These are phyloP conservation scores for Ogataea zsoltii DNA, from an alignment of 805 yeast genomes.

Conservation along the genomic window DNA sequence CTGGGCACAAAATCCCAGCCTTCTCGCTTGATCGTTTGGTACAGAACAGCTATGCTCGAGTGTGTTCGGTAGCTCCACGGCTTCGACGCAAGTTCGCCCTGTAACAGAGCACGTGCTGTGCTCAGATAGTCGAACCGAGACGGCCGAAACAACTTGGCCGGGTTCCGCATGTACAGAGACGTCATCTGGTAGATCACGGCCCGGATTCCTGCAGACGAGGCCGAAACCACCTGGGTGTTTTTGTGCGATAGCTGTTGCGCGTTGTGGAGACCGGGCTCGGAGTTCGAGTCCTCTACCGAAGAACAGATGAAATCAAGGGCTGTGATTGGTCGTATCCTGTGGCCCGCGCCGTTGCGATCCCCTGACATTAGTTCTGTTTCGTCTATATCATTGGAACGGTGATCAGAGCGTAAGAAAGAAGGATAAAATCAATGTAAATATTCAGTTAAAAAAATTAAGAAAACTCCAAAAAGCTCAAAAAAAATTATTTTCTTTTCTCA, in stretches of 20 bases:
- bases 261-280: neutral
- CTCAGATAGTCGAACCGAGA: constrained; percentile 86
- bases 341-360: constrained; percentile 1
- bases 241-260: constrained; percentile 37
- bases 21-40: constrained; percentile 66
- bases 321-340: neutral
- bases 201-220: constrained; percentile 82
- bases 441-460: no score
- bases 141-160: constrained; percentile 85
- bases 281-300: constrained; percentile 2
- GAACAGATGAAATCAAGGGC: constrained; percentile 5
- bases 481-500: no score
- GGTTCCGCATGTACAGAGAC: constrained; percentile 75
- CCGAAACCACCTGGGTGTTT: constrained; percentile 62
- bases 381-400: no score
- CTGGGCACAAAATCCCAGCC: constrained; percentile 91
- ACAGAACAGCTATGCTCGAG: constrained; percentile 73
- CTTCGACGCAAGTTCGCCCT: constrained; percentile 45
- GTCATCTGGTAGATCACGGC: constrained; percentile 80
- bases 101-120: constrained; percentile 54
- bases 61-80: constrained; percentile 66
- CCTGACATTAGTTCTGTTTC: neutral
- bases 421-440: no score
- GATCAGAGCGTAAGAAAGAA: no score
- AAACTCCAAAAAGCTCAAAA: no score